Conservation (phyloP, 306 rosid species). For the Bauhinia variegata region DNA sequence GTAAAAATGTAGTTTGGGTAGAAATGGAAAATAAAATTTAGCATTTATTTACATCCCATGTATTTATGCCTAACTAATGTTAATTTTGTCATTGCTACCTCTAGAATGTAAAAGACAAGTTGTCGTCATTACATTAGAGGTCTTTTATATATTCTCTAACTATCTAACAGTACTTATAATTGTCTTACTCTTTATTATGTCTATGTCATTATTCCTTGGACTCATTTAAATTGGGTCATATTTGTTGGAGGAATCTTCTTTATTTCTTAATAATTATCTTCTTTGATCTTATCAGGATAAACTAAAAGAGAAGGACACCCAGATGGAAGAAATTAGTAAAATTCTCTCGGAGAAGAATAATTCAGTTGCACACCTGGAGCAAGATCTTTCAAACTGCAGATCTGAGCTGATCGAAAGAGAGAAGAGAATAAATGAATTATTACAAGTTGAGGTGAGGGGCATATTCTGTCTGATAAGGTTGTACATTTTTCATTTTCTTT, state of each 20-base stretch:
- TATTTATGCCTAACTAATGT: no score
- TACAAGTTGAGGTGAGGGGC: conserved; percentile 63
- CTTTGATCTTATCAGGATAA: conserved; percentile 53
- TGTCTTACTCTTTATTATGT: neutral
- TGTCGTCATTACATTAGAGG: neutral
- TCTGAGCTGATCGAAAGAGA: conserved; percentile 66
- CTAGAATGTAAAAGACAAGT: neutral
- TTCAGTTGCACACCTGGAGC: conserved; percentile 59
- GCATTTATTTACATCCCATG: no score
- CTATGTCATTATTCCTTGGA: neutral
- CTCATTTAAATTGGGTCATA: neutral
- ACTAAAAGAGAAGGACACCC: conserved; percentile 67
- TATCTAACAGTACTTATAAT: neutral
- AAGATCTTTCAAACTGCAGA: conserved; percentile 67
- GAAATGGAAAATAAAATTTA: no score
- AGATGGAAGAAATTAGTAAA: conserved; percentile 58
- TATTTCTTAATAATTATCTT: neutral
- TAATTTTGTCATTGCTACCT: no score
- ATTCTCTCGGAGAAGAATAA: conserved; percentile 62
- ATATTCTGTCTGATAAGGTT: conserved; percentile 9
- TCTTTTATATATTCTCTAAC: neutral
- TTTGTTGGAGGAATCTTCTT: conserved; percentile 5
- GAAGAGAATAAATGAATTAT: conserved; percentile 60
- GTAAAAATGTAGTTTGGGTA: no score
- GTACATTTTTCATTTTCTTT: neutral